Evolutionary conservation across 495 filamentous ascomycete species (phyloP).

Genomic region (Astrothelium macrocarpum): DNA sequence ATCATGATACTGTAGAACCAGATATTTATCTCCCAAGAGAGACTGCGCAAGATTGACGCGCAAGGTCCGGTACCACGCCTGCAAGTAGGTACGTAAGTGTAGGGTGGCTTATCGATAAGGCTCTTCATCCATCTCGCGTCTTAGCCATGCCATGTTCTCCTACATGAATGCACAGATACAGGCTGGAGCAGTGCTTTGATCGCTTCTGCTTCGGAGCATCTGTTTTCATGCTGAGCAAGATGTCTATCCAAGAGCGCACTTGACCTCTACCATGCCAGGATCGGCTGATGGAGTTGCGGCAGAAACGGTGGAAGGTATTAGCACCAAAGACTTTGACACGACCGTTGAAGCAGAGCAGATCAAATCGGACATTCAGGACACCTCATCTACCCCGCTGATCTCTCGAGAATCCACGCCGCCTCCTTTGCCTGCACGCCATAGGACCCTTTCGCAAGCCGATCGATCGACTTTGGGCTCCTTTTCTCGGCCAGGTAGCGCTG

Average conservation of each 20-base stretch:
- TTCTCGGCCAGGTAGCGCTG: neutral
- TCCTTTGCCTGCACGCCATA: conserved; percentile 61
- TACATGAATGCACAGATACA: neutral
- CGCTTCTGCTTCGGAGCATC: neutral
- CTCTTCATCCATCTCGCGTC: neutral
- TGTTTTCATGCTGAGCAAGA: neutral
- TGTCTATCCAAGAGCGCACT: neutral
- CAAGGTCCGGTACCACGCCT: neutral
- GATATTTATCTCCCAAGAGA: no score
- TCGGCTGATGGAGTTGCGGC: neutral
- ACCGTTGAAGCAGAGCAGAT: neutral
- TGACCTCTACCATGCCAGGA: neutral
- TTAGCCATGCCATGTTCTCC: neutral
- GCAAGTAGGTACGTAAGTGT: no score
- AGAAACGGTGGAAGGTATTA: neutral
- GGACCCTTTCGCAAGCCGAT: conserved; percentile 36
- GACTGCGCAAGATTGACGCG: neutral
- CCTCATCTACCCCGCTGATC: neutral
- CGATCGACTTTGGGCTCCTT: conserved; percentile 14
- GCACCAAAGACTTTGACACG: neutral
- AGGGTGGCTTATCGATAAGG: conserved; percentile 2
- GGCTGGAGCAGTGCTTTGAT: neutral
- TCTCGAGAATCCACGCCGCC: conserved; percentile 31
- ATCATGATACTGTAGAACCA: neutral
- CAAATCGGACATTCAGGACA: neutral